These are phyloP conservation scores for Russula sp. DNA, from an alignment of 768 basidiomycete species.

Conservation along the genomic window DNA sequence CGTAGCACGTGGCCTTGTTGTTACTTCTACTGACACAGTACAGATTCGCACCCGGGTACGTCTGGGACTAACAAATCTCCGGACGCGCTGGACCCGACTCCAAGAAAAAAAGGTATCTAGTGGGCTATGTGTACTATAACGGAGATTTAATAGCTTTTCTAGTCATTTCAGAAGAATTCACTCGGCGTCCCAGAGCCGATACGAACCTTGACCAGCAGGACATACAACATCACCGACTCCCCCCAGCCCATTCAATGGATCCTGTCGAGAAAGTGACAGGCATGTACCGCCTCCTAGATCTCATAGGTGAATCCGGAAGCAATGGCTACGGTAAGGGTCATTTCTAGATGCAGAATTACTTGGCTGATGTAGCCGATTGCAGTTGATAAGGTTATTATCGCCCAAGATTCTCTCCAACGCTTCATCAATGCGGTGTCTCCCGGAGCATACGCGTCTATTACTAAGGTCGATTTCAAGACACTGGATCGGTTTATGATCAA, in stretches of 20 bases:
- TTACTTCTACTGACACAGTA: not conserved
- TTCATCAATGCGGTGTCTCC: slow-evolving; percentile 47
- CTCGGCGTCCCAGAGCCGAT: not conserved
- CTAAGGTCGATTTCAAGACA: slow-evolving; percentile 49
- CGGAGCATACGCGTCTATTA: slow-evolving; percentile 47
- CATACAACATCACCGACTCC: not conserved
- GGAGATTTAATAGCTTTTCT: not conserved
- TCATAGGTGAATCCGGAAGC: slow-evolving; percentile 45
- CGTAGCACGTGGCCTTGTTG: not conserved
- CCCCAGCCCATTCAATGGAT: not conserved
- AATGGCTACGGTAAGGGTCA: slow-evolving; percentile 42
- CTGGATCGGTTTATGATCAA: slow-evolving; percentile 44
- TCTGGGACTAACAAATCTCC: not conserved
- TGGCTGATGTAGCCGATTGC: not conserved
- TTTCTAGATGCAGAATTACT: not conserved
- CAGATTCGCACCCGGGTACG: not conserved
- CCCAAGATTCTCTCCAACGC: slow-evolving; percentile 41
- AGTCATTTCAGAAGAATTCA: not conserved
- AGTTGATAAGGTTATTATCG: slow-evolving; percentile 60
- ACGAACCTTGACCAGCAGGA: not conserved
- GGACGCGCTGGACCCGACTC: not conserved
- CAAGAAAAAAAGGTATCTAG: not conserved
- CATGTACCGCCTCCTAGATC: slow-evolving; percentile 49
- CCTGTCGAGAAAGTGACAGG: slow-evolving; percentile 32
- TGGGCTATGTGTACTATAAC: not conserved